Evolutionary conservation across 2,329 filamentous ascomycete species (phyloP), one percentile per base, ranked within the genome.

Genomic region (Zasmidium citrigriseum): DNA sequence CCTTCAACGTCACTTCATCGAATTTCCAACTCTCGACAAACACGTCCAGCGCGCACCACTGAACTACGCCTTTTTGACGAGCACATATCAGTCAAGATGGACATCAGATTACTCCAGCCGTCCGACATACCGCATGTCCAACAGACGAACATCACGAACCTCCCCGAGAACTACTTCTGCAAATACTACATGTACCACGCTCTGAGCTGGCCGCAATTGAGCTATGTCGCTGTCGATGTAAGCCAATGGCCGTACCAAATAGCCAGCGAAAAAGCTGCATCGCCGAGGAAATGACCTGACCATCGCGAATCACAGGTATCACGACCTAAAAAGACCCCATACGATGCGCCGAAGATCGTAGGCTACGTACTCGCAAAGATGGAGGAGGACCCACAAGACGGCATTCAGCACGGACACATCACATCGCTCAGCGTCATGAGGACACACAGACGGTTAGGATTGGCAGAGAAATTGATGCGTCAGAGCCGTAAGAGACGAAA

Each of bases 181-280:
- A 99, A 99, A 84, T 99, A 99, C 84, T 99, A 99, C 82, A 87
- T 99, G 72, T 99, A 99, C 85, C 95, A 99, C 78, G 93, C 93
- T 16, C 87, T 98, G 67, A 96, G 92, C 69, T 99, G 95, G 95
- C 95, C 95, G 47, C 93, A 98, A 79, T 86, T 99, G 65, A 93
- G 89, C 77, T 98, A 93, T 77, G 93, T 99, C 57, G 95, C 95
- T 68, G 92, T 99, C 69, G 93, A 98, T 76, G 79, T 81, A 66
- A 70, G 77, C 75, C 16, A 11, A 21, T n/a, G n/a, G 10, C 16
- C 24, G 3, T 49, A 20, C 4, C 20, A 44, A n/a, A 34, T 7
- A 34, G 27, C 7, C 27, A 7, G 18, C 23, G 25, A 14, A 41
- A 18, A 16, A 44, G 24, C 45, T 27, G 12, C 34, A 45, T 5